Conservation (phyloP, 768 basidiomycete genomes). For the Rhodotorula toruloides region DNA sequence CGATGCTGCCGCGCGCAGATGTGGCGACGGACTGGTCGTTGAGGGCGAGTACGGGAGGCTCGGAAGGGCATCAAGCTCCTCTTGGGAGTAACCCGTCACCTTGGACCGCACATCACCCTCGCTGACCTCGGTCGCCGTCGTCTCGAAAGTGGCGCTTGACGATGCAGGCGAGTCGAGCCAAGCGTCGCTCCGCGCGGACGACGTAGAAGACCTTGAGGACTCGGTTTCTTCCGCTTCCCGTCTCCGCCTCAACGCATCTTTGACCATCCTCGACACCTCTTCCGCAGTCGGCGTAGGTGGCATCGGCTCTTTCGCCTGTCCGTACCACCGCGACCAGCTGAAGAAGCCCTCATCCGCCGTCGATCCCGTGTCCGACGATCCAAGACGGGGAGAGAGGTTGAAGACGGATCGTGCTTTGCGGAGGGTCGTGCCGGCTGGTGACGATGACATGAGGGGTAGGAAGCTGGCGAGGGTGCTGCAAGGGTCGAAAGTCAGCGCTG, state of each 20-base stretch:
- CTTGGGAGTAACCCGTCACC: background rate
- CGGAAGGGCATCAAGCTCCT: background rate
- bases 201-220: background rate
- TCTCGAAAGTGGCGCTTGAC: background rate
- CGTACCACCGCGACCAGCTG: conserved; percentile 6
- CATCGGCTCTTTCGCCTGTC: background rate
- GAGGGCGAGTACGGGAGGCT: background rate
- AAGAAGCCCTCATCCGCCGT: background rate
- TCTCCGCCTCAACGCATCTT: background rate
- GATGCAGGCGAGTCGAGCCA: conserved; percentile 1
- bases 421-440: too few species aligned
- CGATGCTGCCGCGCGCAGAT: background rate
- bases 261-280: conserved; percentile 1
- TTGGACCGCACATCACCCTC: too few species aligned
- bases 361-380: background rate
- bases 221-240: background rate
- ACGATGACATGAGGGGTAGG: too few species aligned
- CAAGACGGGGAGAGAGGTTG: background rate
- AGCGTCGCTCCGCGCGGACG: background rate
- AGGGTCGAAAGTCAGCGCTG: too few species aligned
- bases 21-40: background rate
- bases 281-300: background rate
- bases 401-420: conserved; percentile 2
- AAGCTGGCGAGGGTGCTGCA: too few species aligned
- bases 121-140: background rate